phyloP scores from a whole-genome alignment of 345 rosid genomes.

The Laguncularia racemosa region DNA sequence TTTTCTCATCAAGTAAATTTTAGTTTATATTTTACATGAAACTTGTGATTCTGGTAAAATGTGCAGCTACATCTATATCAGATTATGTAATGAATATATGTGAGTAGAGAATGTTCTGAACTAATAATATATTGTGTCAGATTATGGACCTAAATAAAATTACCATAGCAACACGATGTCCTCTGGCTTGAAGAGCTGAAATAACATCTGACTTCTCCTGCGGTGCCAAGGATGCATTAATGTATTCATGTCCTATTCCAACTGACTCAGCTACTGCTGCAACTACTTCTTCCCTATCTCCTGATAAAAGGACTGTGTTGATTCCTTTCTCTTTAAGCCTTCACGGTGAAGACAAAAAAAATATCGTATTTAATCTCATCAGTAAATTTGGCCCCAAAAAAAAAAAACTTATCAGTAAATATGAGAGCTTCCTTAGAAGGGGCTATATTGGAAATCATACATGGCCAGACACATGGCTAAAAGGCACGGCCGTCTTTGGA shows the following conservation, averaged over 20 bases:
- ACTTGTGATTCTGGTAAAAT: too few relatives aligned
- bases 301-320: constrained; percentile 76
- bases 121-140: not conserved
- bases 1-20: too few relatives aligned
- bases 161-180: constrained; percentile 90
- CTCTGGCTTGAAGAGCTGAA: constrained; percentile 69
- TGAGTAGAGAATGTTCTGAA: too few relatives aligned
- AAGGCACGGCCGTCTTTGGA: too few relatives aligned
- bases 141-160: constrained; percentile 1
- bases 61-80: too few relatives aligned
- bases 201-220: constrained; percentile 63
- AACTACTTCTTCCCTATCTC: constrained; percentile 98
- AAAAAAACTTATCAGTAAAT: too few relatives aligned
- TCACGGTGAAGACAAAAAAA: constrained; percentile 12
- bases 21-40: too few relatives aligned
- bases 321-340: constrained; percentile 84
- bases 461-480: too few relatives aligned
- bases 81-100: too few relatives aligned
- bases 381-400: too few relatives aligned
- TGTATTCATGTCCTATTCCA: constrained; percentile 52
- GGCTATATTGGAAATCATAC: too few relatives aligned
- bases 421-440: too few relatives aligned
- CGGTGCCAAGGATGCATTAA: constrained; percentile 70
- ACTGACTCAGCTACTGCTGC: constrained; percentile 66
- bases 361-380: constrained; percentile 1